These are phyloP conservation scores for Fusarium secorum DNA, from an alignment of 2,329 filamentous ascomycete species.

Conservation along the genomic window DNA sequence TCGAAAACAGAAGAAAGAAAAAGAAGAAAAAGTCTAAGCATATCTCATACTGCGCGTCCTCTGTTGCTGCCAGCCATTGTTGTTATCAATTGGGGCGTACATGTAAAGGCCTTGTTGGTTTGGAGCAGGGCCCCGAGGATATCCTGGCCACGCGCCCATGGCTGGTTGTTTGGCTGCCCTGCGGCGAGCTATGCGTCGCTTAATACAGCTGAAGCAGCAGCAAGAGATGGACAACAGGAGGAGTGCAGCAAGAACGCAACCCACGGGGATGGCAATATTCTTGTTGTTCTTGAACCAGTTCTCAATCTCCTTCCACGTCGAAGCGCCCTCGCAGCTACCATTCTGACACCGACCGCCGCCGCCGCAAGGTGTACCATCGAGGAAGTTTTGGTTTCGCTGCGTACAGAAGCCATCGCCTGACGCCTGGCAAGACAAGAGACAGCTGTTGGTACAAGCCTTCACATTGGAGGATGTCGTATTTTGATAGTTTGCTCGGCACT, in stretches of 20 bases:
- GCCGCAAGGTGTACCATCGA: slow-evolving; percentile 87
- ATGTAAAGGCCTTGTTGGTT: slow-evolving; percentile 32
- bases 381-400: slow-evolving; percentile 85
- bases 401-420: slow-evolving; percentile 77
- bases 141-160: slow-evolving; percentile 41
- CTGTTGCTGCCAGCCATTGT: slow-evolving; percentile 27
- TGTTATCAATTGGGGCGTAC: slow-evolving; percentile 33
- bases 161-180: slow-evolving; percentile 39
- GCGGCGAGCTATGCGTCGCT: slow-evolving; percentile 37
- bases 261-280: slow-evolving; percentile 82
- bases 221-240: slow-evolving; percentile 72
- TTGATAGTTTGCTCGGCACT: slow-evolving; percentile 87
- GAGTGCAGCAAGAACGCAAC: slow-evolving; percentile 74
- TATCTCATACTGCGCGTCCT: slow-evolving; percentile 44
- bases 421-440: slow-evolving; percentile 78
- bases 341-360: slow-evolving; percentile 82
- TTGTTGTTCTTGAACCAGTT: slow-evolving; percentile 82
- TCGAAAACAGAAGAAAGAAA: not conserved
- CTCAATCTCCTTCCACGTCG: slow-evolving; percentile 72
- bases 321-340: slow-evolving; percentile 77
- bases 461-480: slow-evolving; percentile 77
- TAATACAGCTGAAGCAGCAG: slow-evolving; percentile 66
- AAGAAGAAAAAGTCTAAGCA: slow-evolving; percentile 33
- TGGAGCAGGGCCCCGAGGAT: slow-evolving; percentile 20
- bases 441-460: slow-evolving; percentile 74